A percentile compares a stretch with the other conserved stretches of the same genome.
Evolutionary conservation across 2,329 filamentous ascomycete species (phyloP).

Genomic region (Pseudogymnoascus sp.): DNA sequence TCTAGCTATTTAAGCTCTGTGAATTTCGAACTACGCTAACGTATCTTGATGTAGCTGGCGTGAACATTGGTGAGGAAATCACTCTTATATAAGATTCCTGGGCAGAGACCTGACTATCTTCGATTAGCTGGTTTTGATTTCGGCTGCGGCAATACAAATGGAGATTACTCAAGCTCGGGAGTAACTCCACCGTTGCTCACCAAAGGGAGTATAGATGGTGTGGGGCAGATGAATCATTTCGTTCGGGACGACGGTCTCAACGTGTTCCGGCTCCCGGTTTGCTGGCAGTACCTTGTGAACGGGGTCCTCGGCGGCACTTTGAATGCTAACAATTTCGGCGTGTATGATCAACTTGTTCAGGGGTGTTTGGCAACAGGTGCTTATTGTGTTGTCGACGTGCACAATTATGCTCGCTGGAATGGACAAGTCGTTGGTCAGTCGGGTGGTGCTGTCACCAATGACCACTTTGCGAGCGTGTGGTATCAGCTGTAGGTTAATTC

Average conservation of each 20-base stretch:
- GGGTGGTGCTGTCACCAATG: constrained; percentile 48
- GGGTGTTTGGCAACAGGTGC: constrained; percentile 47
- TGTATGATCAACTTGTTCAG: constrained; percentile 48
- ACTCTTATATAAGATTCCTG: not conserved
- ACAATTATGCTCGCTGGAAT: constrained; percentile 53
- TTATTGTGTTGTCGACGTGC: constrained; percentile 49
- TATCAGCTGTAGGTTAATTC: constrained; percentile 31
- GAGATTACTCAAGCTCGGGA: constrained; percentile 18
- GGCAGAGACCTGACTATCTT: not conserved
- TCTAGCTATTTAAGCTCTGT: not conserved
- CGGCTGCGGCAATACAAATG: constrained; percentile 35
- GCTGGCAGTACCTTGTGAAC: constrained; percentile 51
- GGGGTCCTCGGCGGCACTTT: constrained; percentile 40
- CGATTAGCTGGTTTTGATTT: constrained; percentile 37
- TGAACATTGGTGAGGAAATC: not conserved
- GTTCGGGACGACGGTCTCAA: constrained; percentile 45
- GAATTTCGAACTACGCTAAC: not conserved
- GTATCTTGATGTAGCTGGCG: not conserved
- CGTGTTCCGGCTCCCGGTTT: constrained; percentile 47
- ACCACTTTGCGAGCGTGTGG: constrained; percentile 51
- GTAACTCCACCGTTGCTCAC: constrained; percentile 15
- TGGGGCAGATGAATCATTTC: constrained; percentile 39
- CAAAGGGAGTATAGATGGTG: constrained; percentile 19
- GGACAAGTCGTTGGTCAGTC: constrained; percentile 51
- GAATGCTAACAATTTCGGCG: constrained; percentile 38